A percentile compares a stretch with the other conserved stretches of the same genome.
Conservation (phyloP, 495 filamentous ascomycete genomes). For the Aspergillus baeticus region DNA sequence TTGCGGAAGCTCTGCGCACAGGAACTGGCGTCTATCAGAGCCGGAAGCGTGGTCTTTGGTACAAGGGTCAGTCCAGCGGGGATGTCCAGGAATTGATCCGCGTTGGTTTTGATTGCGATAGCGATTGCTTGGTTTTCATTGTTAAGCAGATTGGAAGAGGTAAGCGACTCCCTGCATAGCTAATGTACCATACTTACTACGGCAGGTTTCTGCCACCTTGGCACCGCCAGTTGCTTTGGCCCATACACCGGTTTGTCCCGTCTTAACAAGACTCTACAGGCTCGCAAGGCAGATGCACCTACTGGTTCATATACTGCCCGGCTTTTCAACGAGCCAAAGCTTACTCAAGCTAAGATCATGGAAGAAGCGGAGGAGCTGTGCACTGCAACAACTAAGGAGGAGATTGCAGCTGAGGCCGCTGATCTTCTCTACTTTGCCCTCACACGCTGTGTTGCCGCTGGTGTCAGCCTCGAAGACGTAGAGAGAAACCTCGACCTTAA, state of each 20-base stretch:
- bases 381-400: conserved; percentile 73
- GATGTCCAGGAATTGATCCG: conserved; percentile 86
- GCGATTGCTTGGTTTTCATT: conserved; percentile 84
- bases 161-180: conserved; percentile 21
- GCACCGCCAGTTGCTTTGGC: conserved; percentile 89
- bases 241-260: conserved; percentile 74
- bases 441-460: conserved; percentile 79
- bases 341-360: conserved; percentile 93
- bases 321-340: conserved; percentile 85
- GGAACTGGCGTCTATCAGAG: conserved; percentile 95
- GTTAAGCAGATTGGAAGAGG: conserved; percentile 83
- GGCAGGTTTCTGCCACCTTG: conserved; percentile 91
- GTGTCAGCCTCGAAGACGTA: conserved; percentile 81
- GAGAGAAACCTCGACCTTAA: conserved; percentile 92
- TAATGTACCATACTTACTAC: not conserved
- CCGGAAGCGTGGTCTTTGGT: conserved; percentile 91
- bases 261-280: conserved; percentile 79
- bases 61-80: conserved; percentile 92
- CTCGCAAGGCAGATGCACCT: conserved; percentile 77
- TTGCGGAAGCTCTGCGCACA: conserved; percentile 79
- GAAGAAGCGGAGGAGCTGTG: conserved; percentile 96
- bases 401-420: conserved; percentile 90
- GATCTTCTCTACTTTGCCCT: conserved; percentile 95
- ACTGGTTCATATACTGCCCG: conserved; percentile 90
- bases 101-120: conserved; percentile 86